A percentile compares a stretch with the other conserved stretches of the same genome.
Conservation (phyloP, 2,329 filamentous ascomycete genomes). For the Ceratocystiopsis minuta region DNA sequence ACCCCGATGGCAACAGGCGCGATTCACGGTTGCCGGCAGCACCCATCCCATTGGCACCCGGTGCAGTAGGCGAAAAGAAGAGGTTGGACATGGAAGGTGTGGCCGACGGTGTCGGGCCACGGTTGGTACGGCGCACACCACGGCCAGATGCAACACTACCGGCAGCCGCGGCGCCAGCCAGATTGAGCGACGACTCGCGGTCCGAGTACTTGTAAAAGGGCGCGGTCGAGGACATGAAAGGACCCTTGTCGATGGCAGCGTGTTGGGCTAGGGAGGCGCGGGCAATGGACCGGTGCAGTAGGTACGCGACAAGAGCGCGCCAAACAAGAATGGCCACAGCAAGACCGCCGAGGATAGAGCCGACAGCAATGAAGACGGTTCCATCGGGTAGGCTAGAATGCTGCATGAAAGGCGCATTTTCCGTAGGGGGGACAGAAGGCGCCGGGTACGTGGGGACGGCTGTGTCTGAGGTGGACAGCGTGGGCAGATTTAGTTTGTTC, state of each 20-base stretch:
- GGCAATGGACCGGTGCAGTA: slow-evolving; percentile 79
- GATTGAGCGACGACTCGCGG: slow-evolving; percentile 34
- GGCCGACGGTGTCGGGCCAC: slow-evolving; percentile 32
- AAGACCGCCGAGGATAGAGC: slow-evolving; percentile 70
- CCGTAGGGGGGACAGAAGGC: slow-evolving; percentile 63
- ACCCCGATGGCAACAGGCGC: slow-evolving; percentile 74
- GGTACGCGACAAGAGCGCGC: slow-evolving; percentile 76
- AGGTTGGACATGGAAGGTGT: slow-evolving; percentile 51
- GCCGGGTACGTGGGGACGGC: slow-evolving; percentile 44
- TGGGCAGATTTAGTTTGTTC: slow-evolving; percentile 18
- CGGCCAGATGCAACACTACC: slow-evolving; percentile 19
- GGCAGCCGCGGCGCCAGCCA: slow-evolving; percentile 23
- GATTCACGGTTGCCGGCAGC: slow-evolving; percentile 47
- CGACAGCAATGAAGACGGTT: slow-evolving; percentile 90
- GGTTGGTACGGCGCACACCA: slow-evolving; percentile 30
- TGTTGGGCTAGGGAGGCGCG: slow-evolving; percentile 64
- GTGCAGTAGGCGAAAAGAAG: slow-evolving; percentile 91
- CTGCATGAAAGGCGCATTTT: slow-evolving; percentile 80
- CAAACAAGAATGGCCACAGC: slow-evolving; percentile 69
- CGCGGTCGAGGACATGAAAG: slow-evolving; percentile 37
- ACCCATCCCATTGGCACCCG: slow-evolving; percentile 43
- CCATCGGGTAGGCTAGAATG: slow-evolving; percentile 72
- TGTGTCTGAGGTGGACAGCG: slow-evolving; percentile 20
- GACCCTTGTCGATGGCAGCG: slow-evolving; percentile 48
- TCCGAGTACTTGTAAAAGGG: slow-evolving; percentile 46